Base-by-base conservation (phyloP, 2,329 filamentous ascomycete genomes). In the Aspergillus sp. region DNA sequence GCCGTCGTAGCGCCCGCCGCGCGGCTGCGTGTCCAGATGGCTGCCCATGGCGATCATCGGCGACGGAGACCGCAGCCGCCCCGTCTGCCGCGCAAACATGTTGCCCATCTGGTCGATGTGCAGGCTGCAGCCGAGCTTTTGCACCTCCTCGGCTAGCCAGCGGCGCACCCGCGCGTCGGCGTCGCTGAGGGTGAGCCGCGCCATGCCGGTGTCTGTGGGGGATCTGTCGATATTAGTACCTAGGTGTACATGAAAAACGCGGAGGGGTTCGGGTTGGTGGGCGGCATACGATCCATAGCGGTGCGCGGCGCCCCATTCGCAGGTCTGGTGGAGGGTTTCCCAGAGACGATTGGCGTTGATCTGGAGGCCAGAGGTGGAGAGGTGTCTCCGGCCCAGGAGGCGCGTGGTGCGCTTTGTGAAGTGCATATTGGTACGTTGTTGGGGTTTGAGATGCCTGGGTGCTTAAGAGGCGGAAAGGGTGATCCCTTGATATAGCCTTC, bases 131-230 rank as follows among this genome's bases (percentile, higher is more conserved):
- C 85, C 87, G 0, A 89, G 70, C 0, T 73, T 74, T 58, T 80
- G 65, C 0, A 82, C 82, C 0, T 82, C 83, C 2, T 81, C 64
- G 1, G 83, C 78, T 55, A 91, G 89, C 88, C 88, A 91, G 64
- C 85, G 81, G 45, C 88, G 81, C 6, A 78, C 87, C 59, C 78
- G 67, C 58, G 84, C 86, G 66, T 91, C 88, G 0, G 80, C 74
- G 58, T 89, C 84, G 2, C 81, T 83, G n/a, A 91, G 78, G 1
- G 87, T 76, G 1, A 91, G 78, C 1, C 88, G 83, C 5, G 81
- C 80, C 88, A 91, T 91, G 51, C 88, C 88, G 1, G 66, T 70
- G 1, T 70, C 65, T 2, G 51, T 61, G 34, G 58, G 53, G 1
- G 57, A 45, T 6, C 60, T 63, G 25, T 10, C n/a, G 6, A 10